Percentiles rank a stretch among this genome's conserved stretches.
phyloP scores from a whole-genome alignment of 148 eudicot genomes.

The Chenopodium berlandieri region DNA sequence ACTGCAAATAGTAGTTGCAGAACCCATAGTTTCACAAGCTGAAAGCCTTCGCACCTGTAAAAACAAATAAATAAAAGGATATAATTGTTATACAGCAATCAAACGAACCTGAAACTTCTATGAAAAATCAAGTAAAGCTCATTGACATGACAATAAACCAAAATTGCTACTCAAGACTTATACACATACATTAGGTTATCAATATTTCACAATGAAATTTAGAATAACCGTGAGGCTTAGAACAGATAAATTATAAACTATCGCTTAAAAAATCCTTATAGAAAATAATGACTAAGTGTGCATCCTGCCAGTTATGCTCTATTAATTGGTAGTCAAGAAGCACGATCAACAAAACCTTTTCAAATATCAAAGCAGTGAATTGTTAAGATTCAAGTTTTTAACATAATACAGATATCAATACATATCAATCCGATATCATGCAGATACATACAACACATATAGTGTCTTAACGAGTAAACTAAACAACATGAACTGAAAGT shows the following conservation, averaged over 20 bases:
- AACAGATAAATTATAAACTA: not conserved
- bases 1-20: constrained; percentile 96
- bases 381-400: not conserved
- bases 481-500: not conserved
- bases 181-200: not conserved
- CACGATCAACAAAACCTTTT: not conserved
- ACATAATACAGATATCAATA: not conserved
- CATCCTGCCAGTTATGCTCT: not conserved
- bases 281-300: not conserved
- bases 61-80: not conserved
- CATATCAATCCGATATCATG: too few relatives aligned
- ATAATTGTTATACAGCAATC: not conserved
- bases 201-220: not conserved
- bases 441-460: too few relatives aligned
- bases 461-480: too few relatives aligned
- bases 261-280: not conserved
- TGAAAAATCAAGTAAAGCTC: not conserved
- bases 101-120: not conserved
- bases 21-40: constrained; percentile 99
- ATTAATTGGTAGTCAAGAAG: not conserved
- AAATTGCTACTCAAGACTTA: not conserved
- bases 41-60: constrained; percentile 92
- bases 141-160: not conserved
- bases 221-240: not conserved
- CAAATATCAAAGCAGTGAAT: not conserved